Evolutionary conservation across 495 filamentous ascomycete genomes (phyloP), one percentile per base, ranked within the genome.

Genomic region (Penicillium lividum): DNA sequence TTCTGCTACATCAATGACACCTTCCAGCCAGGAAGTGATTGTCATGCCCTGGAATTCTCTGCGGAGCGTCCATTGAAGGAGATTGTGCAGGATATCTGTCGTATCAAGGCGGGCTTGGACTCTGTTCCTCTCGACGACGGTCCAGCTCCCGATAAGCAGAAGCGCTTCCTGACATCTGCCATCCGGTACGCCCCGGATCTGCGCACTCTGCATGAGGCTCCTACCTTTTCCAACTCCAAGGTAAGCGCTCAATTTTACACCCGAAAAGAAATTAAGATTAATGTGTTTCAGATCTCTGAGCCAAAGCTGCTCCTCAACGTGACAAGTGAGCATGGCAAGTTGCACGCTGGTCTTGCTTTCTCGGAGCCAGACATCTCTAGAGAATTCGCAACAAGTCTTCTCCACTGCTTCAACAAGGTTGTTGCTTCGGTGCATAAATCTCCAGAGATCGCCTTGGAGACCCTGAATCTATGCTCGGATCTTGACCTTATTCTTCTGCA

Each of bases 401-500:
- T 40, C 4, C 38, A 40, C 13, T 40, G 10, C 15, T 16, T 40
- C 10, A 40, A 40, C 38, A 40, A 40, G 11, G 13, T 40, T n/a
- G 38, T 40, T 4, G 38, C 38, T 15, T 40, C 38, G 5, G 11
- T 40, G 2, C 11, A 40, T 15, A 11, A 13, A 15, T 40, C 38
- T 7, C 38, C 38, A 11, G n/a, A 22, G 27, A 47, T 22, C 22
- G 9, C 44, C 10, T 25, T 47, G 22, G 44, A 22, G 9, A 22
- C 16, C 8, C 44, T 47, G 4, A 10, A 47, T 29, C 27, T 47
- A 22, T 47, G 44, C 8, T 47, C 44, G 0, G 44, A 47, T 29
- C 44, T 47, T 22, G 44, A 47, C 27, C 44, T 47, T 13, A 47
- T 47, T 27, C 44, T 47, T 29, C 1, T 47, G 22, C 44, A 47